Conservation (phyloP, 2,329 filamentous ascomycete genomes). For the Aspergillus pseudonomiae region DNA sequence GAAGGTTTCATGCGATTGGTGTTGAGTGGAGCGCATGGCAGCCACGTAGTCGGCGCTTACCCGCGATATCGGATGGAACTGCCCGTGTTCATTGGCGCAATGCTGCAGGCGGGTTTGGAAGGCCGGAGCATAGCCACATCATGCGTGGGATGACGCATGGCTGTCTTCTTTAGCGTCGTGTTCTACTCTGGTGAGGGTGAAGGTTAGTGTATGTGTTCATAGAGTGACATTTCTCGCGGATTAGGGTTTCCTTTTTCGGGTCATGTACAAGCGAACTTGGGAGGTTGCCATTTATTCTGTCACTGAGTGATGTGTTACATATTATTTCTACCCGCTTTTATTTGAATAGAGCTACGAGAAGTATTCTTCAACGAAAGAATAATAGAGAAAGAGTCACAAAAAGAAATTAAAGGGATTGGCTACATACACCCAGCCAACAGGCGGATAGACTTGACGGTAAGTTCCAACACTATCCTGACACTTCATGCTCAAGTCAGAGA, state of each 20-base stretch:
- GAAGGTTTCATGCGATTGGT: background rate
- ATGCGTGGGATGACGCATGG: background rate
- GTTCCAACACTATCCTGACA: no score
- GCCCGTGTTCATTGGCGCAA: background rate
- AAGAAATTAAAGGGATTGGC: slow-evolving; percentile 53
- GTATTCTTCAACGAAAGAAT: no score
- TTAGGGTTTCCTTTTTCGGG: background rate
- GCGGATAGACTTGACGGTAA: no score
- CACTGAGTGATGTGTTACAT: no score
- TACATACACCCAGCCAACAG: no score
- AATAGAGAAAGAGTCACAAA: slow-evolving; percentile 45
- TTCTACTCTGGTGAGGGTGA: background rate
- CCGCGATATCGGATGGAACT: slow-evolving; percentile 2
- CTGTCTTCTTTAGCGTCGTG: background rate
- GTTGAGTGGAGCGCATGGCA: background rate
- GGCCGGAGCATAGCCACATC: background rate
- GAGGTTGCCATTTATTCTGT: background rate
- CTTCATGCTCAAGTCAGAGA: no score
- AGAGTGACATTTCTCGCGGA: no score
- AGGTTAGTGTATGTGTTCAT: background rate
- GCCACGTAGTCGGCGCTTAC: slow-evolving; percentile 12
- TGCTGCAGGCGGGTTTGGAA: background rate
- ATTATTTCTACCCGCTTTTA: no score
- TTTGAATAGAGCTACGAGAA: no score
- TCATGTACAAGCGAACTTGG: background rate